Percentiles rank a stretch among this genome's conserved stretches.
These are phyloP conservation scores for Silene latifolia DNA, from an alignment of 148 eudicot species.

Conservation along the genomic window DNA sequence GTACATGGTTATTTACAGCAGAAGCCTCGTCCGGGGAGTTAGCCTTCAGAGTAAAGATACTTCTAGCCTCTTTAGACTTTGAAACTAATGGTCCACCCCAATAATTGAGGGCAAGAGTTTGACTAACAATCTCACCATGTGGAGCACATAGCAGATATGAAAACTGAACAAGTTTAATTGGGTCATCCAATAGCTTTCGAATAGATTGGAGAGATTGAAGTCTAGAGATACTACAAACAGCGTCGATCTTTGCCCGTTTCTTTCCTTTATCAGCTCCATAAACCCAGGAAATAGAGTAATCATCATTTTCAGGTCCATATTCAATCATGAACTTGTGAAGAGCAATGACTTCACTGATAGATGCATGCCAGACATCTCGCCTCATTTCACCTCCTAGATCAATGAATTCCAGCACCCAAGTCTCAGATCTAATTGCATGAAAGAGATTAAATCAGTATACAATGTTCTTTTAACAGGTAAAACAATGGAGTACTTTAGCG, in stretches of 20 bases:
- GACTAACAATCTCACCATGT: conserved; percentile 66
- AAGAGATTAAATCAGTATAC: not conserved
- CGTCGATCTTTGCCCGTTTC: conserved; percentile 45
- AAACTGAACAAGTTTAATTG: conserved; percentile 70
- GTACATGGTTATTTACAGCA: conserved; percentile 47
- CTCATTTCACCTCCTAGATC: conserved; percentile 88
- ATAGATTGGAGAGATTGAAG: conserved; percentile 81
- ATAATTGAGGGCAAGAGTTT: conserved; percentile 81
- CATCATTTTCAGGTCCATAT: conserved; percentile 69
- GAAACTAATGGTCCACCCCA: conserved; percentile 82
- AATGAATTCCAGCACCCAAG: conserved; percentile 80
- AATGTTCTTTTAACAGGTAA: not conserved
- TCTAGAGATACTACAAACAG: conserved; percentile 60
- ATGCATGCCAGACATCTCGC: conserved; percentile 90
- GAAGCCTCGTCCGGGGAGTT: conserved; percentile 33
- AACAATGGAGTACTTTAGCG: not conserved
- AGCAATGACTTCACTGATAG: conserved; percentile 64
- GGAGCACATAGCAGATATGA: conserved; percentile 66
- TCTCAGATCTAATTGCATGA: conserved; percentile 39
- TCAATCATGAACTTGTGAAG: conserved; percentile 62
- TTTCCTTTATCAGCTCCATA: conserved; percentile 81
- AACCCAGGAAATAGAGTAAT: conserved; percentile 41
- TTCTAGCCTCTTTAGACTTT: conserved; percentile 27
- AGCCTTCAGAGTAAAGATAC: conserved; percentile 19
- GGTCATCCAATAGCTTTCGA: conserved; percentile 67